Percentiles rank a stretch among this genome's conserved stretches.
Evolutionary conservation across 2,329 filamentous ascomycete genomes (phyloP).

Genomic region (Xylaria sp.): DNA sequence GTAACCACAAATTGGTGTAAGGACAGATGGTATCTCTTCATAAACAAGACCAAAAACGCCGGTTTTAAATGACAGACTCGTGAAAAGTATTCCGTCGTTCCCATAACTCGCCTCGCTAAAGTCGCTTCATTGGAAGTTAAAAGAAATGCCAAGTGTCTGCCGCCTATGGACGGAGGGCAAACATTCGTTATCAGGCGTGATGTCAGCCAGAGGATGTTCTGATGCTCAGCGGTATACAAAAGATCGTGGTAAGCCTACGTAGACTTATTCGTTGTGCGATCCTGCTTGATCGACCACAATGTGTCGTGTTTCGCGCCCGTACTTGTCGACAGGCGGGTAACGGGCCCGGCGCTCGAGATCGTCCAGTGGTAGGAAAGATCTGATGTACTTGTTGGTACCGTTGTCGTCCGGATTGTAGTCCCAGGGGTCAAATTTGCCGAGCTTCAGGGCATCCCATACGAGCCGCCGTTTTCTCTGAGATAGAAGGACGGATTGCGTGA

Average conservation of each 20-base stretch:
- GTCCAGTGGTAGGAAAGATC: conserved; percentile 82
- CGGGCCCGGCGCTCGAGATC: conserved; percentile 81
- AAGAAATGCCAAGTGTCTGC: conserved; percentile 14
- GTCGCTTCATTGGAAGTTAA: conserved; percentile 25
- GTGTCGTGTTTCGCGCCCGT: conserved; percentile 61
- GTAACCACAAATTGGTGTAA: conserved; percentile 10
- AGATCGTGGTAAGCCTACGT: not conserved
- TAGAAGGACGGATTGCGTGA: conserved; percentile 77
- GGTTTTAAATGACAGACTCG: not conserved
- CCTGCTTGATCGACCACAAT: conserved; percentile 57
- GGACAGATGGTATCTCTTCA: conserved; percentile 29
- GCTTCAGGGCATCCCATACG: conserved; percentile 81
- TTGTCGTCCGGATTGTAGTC: conserved; percentile 83
- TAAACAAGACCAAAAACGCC: not conserved
- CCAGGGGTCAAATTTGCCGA: conserved; percentile 83
- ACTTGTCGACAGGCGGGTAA: conserved; percentile 72
- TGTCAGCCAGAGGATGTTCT: not conserved
- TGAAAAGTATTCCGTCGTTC: conserved; percentile 8
- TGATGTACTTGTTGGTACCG: conserved; percentile 79
- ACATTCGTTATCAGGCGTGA: not conserved
- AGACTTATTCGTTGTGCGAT: conserved; percentile 55
- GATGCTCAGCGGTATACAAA: not conserved
- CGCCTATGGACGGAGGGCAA: not conserved
- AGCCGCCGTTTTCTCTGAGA: conserved; percentile 84
- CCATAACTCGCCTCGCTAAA: conserved; percentile 32